These are phyloP conservation scores for Thalassia testudinum DNA, from an alignment of 116 monocot species.

Conservation along the genomic window DNA sequence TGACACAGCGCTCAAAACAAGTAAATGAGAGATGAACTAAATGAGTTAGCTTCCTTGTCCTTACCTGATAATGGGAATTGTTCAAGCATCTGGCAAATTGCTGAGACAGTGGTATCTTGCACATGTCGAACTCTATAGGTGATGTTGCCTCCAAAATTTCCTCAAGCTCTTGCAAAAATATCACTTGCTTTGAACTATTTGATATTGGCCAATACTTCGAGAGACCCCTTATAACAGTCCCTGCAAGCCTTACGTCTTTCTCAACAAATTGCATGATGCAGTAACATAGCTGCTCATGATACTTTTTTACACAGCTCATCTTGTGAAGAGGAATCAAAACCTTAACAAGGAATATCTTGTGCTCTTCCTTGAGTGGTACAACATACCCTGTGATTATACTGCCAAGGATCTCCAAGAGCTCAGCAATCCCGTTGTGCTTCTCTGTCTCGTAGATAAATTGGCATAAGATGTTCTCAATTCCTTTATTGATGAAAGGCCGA, in stretches of 20 bases:
- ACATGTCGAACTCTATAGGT: slow-evolving; percentile 27
- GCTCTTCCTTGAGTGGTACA: slow-evolving; percentile 39
- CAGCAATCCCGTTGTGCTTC: slow-evolving; percentile 40
- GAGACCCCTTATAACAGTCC: slow-evolving; percentile 31
- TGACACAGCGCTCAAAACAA: background rate
- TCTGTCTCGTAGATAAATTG: slow-evolving; percentile 38
- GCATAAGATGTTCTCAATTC: slow-evolving; percentile 40
- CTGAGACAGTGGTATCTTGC: slow-evolving; percentile 31
- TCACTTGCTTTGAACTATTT: slow-evolving; percentile 40
- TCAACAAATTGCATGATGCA: slow-evolving; percentile 41
- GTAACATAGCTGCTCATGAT: slow-evolving; percentile 36
- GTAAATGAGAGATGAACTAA: background rate
- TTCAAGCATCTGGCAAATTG: slow-evolving; percentile 29
- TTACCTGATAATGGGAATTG: slow-evolving; percentile 41
- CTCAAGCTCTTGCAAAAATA: slow-evolving; percentile 37
- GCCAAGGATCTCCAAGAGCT: slow-evolving; percentile 36
- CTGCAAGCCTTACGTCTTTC: slow-evolving; percentile 41
- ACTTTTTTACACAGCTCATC: slow-evolving; percentile 19
- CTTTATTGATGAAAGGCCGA: slow-evolving; percentile 32
- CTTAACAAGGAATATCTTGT: slow-evolving; percentile 29
- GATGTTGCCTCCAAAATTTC: slow-evolving; percentile 35
- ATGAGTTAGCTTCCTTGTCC: background rate
- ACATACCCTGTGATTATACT: slow-evolving; percentile 41
- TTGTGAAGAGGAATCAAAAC: slow-evolving; percentile 40
- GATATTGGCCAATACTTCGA: slow-evolving; percentile 40